Base-by-base conservation (phyloP, 1,284 basidiomycete species). In the Sporisorium graminicola region DNA sequence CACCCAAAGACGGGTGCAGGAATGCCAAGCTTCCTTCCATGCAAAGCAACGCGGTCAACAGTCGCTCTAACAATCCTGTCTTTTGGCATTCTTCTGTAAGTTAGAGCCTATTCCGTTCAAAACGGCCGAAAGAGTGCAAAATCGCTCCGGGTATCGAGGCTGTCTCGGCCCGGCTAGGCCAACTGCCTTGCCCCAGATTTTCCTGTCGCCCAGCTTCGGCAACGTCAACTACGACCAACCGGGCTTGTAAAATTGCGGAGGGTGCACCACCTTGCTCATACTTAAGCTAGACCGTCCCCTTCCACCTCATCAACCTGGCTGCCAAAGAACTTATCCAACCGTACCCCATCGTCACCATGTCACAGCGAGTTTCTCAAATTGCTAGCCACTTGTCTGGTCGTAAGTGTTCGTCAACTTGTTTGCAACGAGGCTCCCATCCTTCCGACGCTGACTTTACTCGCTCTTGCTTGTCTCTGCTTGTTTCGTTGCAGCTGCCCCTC, bases 301-400 rank as follows among this genome's bases (percentile, higher is more conserved):
- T 3, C 20, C 13, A 18, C 24, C 20, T 14, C 10, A 52, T n/a
- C 40, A 10, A 35, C 29, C n/a, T 3, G 5, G 24, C 18, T 12
- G 27, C 35, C 33, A n/a, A 16, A 20, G n/a, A 12, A 33, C n/a
- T n/a, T n/a, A 27, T 26, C 26, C 29, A 29, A 16, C 6, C 40
- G 5, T 26, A 61, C 29, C 35, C 1, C 26, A 27, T 12, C 14
- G 40, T 20, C 33, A 71, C 26, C 44, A 77, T 77, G 74, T 75
- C 77, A 47, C 64, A 70, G 54, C 67, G 77, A 61, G 69, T 73
- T 20, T 51, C 59, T 51, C 77, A 78, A 56, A 69, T 78, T 29
- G 77, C 73, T 37, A 61, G 73, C 40, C 77, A 78, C 64, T 69
- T 78, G 43, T 53, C 69, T 20, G 69, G 69, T 61, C 73, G 77